Evolutionary conservation across 2,329 filamentous ascomycete genomes (phyloP), one percentile per base, ranked within the genome.

Genomic region (Fusarium austroafricanum): DNA sequence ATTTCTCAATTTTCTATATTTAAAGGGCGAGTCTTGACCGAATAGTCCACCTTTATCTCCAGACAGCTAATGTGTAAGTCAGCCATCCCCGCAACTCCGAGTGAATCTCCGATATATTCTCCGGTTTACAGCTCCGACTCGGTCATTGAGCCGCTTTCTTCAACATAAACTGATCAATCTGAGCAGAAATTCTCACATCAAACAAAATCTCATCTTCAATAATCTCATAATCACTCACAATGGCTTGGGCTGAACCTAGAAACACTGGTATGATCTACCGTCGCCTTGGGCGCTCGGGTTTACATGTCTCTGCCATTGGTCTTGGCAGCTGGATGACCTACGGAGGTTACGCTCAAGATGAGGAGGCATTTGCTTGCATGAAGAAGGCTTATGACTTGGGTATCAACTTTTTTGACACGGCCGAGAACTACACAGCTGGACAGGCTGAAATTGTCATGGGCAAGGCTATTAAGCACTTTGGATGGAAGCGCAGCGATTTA

Each of bases 281-380:
- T 71, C 79, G 79, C 33, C 76, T 81, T 9, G 79, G 79, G 51
- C 76, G 76, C 52, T 89, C 87, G 7, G 89, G 90, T 15, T 82
- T 92, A 6, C 87, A 91, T 72, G 88, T 92, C 39, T 91, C 89
- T 12, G 87, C 85, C 11, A 88, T 92, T 45, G 86, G 87, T 3
- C 81, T 92, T 1, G 90, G 87, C 35, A 84, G 86, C 45, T 88
- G 87, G 87, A 81, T 92, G 52, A 92, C 89, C 2, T 91, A 90
- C 63, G 89, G 89, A 52, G 89, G 88, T 5, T 86, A 89, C 68
- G 86, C 89, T n/a, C 84, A 85, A 42, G 85, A 89, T 70, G 87
- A 89, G 55, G 84, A 84, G 64, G 84, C 88, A 0, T 88, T 86
- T 72, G 83, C 83, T 45, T 89, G 86, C 73, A 86, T 89, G 84